These are phyloP conservation scores for Epithemia pelagica DNA, from an alignment of 108 stramenopile species.

Conservation along the genomic window DNA sequence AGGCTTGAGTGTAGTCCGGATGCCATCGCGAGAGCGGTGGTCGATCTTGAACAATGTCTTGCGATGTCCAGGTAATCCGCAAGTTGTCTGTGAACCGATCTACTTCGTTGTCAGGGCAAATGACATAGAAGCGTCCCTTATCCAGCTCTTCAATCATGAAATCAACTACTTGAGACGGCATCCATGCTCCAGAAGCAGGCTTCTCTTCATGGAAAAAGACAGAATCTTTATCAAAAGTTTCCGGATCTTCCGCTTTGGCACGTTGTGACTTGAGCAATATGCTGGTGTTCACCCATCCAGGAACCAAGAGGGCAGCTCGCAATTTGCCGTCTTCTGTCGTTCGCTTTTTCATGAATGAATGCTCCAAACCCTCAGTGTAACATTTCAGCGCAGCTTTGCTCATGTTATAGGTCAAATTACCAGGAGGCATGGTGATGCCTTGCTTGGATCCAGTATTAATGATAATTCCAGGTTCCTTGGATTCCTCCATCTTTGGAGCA, in stretches of 20 bases:
- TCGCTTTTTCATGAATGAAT: slow-evolving; percentile 33
- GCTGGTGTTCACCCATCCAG: slow-evolving; percentile 57
- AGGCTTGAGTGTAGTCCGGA: slow-evolving; percentile 39
- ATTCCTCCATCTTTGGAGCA: slow-evolving; percentile 48
- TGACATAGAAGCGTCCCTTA: slow-evolving; percentile 34
- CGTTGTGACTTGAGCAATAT: slow-evolving; percentile 34
- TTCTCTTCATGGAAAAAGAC: slow-evolving; percentile 49
- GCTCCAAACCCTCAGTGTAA: slow-evolving; percentile 54
- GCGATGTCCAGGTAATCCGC: slow-evolving; percentile 59
- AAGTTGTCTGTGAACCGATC: slow-evolving; percentile 48
- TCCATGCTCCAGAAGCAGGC: slow-evolving; percentile 49
- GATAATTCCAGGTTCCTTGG: slow-evolving; percentile 30
- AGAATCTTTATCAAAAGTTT: slow-evolving; percentile 20
- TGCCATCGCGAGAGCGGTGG: slow-evolving; percentile 51
- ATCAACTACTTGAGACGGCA: slow-evolving; percentile 51
- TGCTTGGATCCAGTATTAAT: slow-evolving; percentile 64
- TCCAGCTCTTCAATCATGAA: slow-evolving; percentile 42
- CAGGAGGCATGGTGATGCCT: slow-evolving; percentile 58
- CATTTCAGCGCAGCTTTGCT: slow-evolving; percentile 50
- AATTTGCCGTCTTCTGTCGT: slow-evolving; percentile 16
- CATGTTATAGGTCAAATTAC: slow-evolving; percentile 50
- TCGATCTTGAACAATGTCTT: slow-evolving; percentile 39
- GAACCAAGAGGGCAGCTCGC: slow-evolving; percentile 37
- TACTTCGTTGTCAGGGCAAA: slow-evolving; percentile 62
- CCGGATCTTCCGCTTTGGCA: slow-evolving; percentile 20